A percentile compares a stretch with the other conserved stretches of the same genome.
phyloP scores from a whole-genome alignment of 1,284 basidiomycete genomes.

The Leucoagaricus sp. region DNA sequence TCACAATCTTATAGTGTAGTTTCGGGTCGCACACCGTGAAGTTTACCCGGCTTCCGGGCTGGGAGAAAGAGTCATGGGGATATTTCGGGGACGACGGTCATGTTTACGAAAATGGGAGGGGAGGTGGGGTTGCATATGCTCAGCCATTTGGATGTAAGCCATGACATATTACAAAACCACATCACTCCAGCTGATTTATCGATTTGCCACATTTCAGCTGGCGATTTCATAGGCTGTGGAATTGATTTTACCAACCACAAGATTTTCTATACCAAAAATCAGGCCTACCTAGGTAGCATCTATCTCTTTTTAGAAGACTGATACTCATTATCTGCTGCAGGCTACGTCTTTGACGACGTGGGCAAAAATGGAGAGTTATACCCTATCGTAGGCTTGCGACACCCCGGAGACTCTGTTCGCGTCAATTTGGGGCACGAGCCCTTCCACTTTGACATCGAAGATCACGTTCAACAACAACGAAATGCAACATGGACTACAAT shows the following conservation, averaged over 20 bases:
- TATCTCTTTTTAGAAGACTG: constrained; percentile 1
- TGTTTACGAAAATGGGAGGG: constrained; percentile 75
- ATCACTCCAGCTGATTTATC: constrained; percentile 13
- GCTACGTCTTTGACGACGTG: constrained; percentile 71
- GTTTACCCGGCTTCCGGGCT: constrained; percentile 81
- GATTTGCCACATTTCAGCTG: constrained; percentile 54
- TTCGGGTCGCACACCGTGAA: constrained; percentile 57
- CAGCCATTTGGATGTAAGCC: constrained; percentile 72
- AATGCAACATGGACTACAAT: constrained; percentile 66
- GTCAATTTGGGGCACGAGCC: constrained; percentile 86
- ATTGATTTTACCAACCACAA: constrained; percentile 80
- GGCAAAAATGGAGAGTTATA: constrained; percentile 68
- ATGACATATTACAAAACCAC: neutral
- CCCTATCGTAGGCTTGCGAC: constrained; percentile 86
- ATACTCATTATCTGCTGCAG: constrained; percentile 37
- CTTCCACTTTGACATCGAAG: constrained; percentile 88
- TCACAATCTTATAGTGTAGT: constrained; percentile 29
- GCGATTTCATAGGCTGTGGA: constrained; percentile 87
- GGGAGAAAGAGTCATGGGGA: constrained; percentile 90
- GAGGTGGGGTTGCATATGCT: constrained; percentile 73
- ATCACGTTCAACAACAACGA: constrained; percentile 69
- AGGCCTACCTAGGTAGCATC: constrained; percentile 67
- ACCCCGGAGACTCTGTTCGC: constrained; percentile 68
- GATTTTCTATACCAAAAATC: constrained; percentile 92
- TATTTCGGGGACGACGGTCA: constrained; percentile 94